These are phyloP conservation scores for Xanthoceras sorbifolium DNA, from an alignment of 345 rosid species.

Conservation along the genomic window DNA sequence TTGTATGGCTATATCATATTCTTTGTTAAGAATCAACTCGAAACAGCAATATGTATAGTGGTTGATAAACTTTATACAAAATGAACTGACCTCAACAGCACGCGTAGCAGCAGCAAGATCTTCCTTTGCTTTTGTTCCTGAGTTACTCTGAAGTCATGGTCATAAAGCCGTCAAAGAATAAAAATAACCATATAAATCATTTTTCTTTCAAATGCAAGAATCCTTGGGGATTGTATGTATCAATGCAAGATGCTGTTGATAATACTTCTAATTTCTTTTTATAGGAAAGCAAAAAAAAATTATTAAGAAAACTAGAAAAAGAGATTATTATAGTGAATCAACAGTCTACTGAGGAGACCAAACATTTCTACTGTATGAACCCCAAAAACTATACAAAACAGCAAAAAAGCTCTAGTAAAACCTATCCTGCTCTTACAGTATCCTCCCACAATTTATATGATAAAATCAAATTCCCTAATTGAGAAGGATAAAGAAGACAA, in stretches of 20 bases:
- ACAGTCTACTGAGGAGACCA: neutral
- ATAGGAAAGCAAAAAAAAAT: neutral
- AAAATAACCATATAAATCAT: neutral
- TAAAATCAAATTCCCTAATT: neutral
- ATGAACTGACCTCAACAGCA: slow-evolving; percentile 85
- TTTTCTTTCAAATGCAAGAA: neutral
- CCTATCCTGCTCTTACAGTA: neutral
- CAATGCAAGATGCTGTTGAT: neutral
- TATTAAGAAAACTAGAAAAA: neutral
- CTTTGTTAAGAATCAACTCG: neutral
- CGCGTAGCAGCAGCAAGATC: slow-evolving; percentile 99
- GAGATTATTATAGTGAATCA: neutral
- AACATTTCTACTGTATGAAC: neutral
- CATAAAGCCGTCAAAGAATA: slow-evolving; percentile 15
- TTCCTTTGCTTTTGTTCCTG: slow-evolving; percentile 97
- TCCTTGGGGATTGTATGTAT: neutral
- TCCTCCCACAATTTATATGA: neutral
- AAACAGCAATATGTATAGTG: neutral
- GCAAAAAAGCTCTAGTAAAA: neutral
- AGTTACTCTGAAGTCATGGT: slow-evolving; percentile 73
- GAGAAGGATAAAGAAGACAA: neutral
- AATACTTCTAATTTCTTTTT: neutral
- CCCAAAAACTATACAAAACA: slow-evolving; percentile 1
- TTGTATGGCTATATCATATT: neutral
- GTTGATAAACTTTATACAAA: slow-evolving; percentile 6